Conservation (phyloP, 768 basidiomycete species). For the Boletus insuetus region DNA sequence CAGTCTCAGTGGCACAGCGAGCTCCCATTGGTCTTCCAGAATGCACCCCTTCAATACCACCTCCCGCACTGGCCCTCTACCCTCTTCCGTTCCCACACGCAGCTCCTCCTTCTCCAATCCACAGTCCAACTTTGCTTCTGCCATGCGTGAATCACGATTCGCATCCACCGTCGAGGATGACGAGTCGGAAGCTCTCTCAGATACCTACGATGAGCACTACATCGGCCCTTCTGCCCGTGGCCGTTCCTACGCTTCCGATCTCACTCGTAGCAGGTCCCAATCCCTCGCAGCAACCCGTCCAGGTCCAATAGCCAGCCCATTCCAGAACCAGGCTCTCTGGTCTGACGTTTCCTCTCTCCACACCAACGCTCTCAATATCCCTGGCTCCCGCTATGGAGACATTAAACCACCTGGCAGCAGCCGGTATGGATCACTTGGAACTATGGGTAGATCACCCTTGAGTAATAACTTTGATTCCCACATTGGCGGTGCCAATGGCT, state of each 20-base stretch:
- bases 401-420: constrained; percentile 59
- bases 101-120: constrained; percentile 67
- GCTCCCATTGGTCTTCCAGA: not conserved
- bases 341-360: constrained; percentile 48
- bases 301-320: constrained; percentile 50
- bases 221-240: constrained; percentile 48
- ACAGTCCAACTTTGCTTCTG: constrained; percentile 56
- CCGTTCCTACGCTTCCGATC: constrained; percentile 59
- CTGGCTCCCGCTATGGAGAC: constrained; percentile 52
- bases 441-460: constrained; percentile 53
- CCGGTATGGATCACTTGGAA: constrained; percentile 64
- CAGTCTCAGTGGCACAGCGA: too few relatives aligned
- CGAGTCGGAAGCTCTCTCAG: constrained; percentile 62
- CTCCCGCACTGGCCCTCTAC: constrained; percentile 17
- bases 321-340: constrained; percentile 47
- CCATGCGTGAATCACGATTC: constrained; percentile 67
- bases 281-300: constrained; percentile 65
- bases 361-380: constrained; percentile 58
- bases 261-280: constrained; percentile 73
- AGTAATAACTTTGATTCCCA: constrained; percentile 50
- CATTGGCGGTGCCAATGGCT: constrained; percentile 46
- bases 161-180: constrained; percentile 82
- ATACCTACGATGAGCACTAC: constrained; percentile 60
- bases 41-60: constrained; percentile 45
- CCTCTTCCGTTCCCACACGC: constrained; percentile 60